Base-by-base conservation (phyloP, 2,329 filamentous ascomycete genomes). In the Aspergillus oerlinghausenensis region DNA sequence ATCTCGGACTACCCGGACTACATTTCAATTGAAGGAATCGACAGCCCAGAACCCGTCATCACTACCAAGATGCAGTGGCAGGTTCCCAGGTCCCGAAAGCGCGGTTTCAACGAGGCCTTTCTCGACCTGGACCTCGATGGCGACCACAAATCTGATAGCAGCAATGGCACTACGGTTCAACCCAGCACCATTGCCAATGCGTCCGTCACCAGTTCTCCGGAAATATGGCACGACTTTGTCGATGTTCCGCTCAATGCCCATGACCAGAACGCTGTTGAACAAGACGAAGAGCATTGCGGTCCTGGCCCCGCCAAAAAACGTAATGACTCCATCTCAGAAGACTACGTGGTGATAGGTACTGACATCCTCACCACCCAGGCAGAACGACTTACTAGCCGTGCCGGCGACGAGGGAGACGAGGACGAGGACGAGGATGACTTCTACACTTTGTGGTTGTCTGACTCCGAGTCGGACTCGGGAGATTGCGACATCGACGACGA, bases 121-220 rank as follows among this genome's bases (percentile, higher is more conserved):
- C 28, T 50, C n/a, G 4, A 49, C 10, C 48, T 21, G 4, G 25
- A 50, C 29, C 9, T 25, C 7, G 26, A 49, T 9, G 25, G 21
- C 5, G 43, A 17, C 9, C 21, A 4, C 23, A 47, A 21, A 4
- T 7, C 43, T 3, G 32, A 38, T 1, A 80, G 69, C 3, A 78
- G 51, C 0, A 73, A 75, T 3, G 80, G 80, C 2, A 79, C 58
- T 0, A 79, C 70, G 0, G 80, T 79, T 67, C 83, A 82, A 0
- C 70, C 80, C 1, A 26, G 3, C 42, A 11, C 42, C 8, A 19
- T 10, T 3, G 3, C 7, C 8, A 19, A 45, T 14, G 9, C 19
- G 19, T 23, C 19, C 3, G 19, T n/a, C 5, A 7, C 5, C 8
- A 45, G n/a, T 19, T 19, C n/a, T 19, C 3, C n/a, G 2, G 42